Base-by-base conservation (phyloP, 2,329 filamentous ascomycete genomes). In the Emmonsiellopsis sp. region DNA sequence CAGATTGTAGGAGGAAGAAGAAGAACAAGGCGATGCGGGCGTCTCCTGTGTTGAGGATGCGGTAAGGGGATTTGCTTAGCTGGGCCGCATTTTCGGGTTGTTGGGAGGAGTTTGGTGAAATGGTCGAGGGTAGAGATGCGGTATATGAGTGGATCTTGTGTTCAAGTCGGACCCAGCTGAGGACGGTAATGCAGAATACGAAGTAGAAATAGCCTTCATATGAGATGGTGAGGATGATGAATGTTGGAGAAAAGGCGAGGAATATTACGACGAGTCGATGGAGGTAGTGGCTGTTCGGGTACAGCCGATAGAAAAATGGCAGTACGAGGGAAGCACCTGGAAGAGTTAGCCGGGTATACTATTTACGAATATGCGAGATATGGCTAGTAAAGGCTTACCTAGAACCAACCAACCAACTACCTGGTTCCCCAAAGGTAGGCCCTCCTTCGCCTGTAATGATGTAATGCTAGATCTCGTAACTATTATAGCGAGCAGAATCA, bases 171-270 rank as follows among this genome's bases (percentile, higher is more conserved):
- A 96, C 88, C 93, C 93, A 98, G 53, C 85, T 84, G 50, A 95
- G 77, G 5, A 98, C 74, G 21, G 85, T 87, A 52, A 86, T 75
- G 64, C 85, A 90, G 70, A 96, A 98, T 9, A 86, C 83, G 55
- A 96, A 82, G 70, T 97, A 98, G 69, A 98, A 98, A 2, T 98
- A 78, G 0, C 92, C 92, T 70, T 98, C 93, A 72, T 95, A 98
- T 0, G 92, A 96, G 61, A 97, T 96, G 6, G 91, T 95, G 49
- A 98, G 81, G 63, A 98, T 92, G 65, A 98, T 86, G 70, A 97
- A 98, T 1, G 87, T 86, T 0, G 93, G 93, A 0, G 92, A 87
- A 66, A 94, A 97, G 5, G 91, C 87, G 48, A 98, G 77, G 73
- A 97, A 98, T 52, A 96, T 84, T 61, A 95, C 82, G 60, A 91